Evolutionary conservation across 169 alveolate genomes (phyloP), one percentile per base, ranked within the genome.

Genomic region (Eimeria maxima): DNA sequence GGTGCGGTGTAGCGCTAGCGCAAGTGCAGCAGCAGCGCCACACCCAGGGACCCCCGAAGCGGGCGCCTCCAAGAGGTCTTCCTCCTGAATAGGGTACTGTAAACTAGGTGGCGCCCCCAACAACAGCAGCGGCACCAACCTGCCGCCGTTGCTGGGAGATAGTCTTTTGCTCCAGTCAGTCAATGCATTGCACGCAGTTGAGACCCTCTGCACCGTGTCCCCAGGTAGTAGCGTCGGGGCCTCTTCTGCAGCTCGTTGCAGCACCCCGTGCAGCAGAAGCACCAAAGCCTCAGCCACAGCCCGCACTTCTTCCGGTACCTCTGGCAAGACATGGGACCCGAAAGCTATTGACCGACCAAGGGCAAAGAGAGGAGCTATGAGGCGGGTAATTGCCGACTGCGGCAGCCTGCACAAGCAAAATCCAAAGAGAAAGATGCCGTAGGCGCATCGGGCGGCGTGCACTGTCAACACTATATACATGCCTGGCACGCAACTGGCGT

Each of bases 1-100:
- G 90, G 73, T 81, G 73, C 90, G 67, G 71, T 81, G 90, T 44
- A 81, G 90, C 20, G 90, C 90, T 27, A 53, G 50, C 16, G 90
- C 90, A 7, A 81, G 90, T 47, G 90, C 90, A 53, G 90, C 44
- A 81, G 90, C 73, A 4, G 73, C 73, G n/a, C 73, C n/a, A 24
- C 73, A 69, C 7, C 45, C 69, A n/a, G 87, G 55, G 20, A 1
- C 7, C 65, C 87, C 87, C 13, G 60, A 24, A 22, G 50, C 24
- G 6, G 42, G 81, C 24, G 13, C 45, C 2, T 71, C 81, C 13
- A 71, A 29, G 69, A 60, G n/a, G 22, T 71, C 81, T 38, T 71
- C 81, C 81, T 71, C 81, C 81, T 11, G 81, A 20, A 71, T 29
- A 27, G 13, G 7, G 45, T 20, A 44, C 16, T 29, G 16, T 71